Percentiles rank a stretch among this genome's conserved stretches.
These are phyloP conservation scores for Aspergillus phoenicis DNA, from an alignment of 2,329 filamentous ascomycete species.

Conservation along the genomic window DNA sequence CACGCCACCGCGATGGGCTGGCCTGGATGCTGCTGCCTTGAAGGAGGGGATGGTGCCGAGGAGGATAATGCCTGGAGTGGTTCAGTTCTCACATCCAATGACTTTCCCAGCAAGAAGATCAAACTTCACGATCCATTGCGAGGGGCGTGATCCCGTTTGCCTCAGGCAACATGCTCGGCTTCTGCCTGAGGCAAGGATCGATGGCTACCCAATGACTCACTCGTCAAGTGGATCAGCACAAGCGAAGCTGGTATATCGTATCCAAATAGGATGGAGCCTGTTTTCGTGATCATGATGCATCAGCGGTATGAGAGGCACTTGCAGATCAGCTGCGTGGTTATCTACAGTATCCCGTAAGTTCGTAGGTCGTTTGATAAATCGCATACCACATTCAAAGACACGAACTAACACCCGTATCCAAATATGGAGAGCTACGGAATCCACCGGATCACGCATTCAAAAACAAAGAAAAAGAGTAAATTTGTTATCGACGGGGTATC, in stretches of 20 bases:
- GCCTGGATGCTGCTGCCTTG: slow-evolving; percentile 6
- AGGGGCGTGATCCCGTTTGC: too few species aligned
- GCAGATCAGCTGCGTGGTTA: not conserved
- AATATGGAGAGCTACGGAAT: not conserved
- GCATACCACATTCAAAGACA: too few species aligned
- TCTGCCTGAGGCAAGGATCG: slow-evolving; percentile 10
- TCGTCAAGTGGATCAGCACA: too few species aligned
- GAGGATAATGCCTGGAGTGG: slow-evolving; percentile 5
- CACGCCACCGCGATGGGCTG: not conserved
- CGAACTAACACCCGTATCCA: not conserved
- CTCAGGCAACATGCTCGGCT: too few species aligned
- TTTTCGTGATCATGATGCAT: not conserved
- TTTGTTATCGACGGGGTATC: not conserved
- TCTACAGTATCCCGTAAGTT: not conserved
- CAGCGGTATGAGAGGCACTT: too few species aligned
- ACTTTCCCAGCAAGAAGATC: too few species aligned
- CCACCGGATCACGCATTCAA: not conserved
- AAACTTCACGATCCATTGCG: too few species aligned
- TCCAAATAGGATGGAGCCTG: too few species aligned
- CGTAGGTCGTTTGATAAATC: too few species aligned
- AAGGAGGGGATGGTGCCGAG: not conserved
- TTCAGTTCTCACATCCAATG: too few species aligned
- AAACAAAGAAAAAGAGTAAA: not conserved
- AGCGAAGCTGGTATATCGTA: too few species aligned
- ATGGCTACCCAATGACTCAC: not conserved